These are phyloP conservation scores for Aspergillus ochraceoroseus DNA, from an alignment of 2,329 filamentous ascomycete genomes.

Conservation along the genomic window DNA sequence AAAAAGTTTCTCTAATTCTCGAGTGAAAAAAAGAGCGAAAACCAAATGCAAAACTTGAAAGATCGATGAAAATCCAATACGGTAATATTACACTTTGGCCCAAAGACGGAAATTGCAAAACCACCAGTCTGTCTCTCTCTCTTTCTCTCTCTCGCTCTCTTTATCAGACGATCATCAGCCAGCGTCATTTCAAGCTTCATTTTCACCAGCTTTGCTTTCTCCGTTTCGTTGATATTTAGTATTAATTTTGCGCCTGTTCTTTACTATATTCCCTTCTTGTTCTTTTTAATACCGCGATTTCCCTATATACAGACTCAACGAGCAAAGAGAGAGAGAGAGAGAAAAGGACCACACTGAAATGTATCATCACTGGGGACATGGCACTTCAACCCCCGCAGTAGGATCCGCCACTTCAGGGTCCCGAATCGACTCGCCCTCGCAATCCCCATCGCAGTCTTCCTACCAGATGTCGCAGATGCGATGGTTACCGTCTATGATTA, in stretches of 20 bases:
- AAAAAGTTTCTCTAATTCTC: no score
- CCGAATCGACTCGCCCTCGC: slow-evolving; percentile 13
- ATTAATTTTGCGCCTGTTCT: neutral
- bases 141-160: no score
- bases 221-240: neutral
- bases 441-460: slow-evolving; percentile 16
- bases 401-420: slow-evolving; percentile 7
- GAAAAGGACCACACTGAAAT: neutral
- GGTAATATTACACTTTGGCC: slow-evolving; percentile 5
- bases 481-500: slow-evolving; percentile 27
- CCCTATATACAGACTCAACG: no score
- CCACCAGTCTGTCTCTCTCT: slow-evolving; percentile 10
- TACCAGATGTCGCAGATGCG: slow-evolving; percentile 25
- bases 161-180: no score
- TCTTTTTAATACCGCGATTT: no score
- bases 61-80: neutral
- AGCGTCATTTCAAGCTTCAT: slow-evolving; percentile 1
- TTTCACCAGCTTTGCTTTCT: neutral
- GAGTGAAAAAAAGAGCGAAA: no score
- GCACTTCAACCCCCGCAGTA: slow-evolving; percentile 7
- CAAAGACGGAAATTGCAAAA: slow-evolving; percentile 20
- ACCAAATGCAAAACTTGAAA: slow-evolving; percentile 3
- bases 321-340: neutral
- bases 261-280: no score
- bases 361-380: slow-evolving; percentile 7